Evolutionary conservation across 805 yeast genomes (phyloP), one percentile per base, ranked within the genome.

Genomic region (Trichomonascus vanleenenianus): DNA sequence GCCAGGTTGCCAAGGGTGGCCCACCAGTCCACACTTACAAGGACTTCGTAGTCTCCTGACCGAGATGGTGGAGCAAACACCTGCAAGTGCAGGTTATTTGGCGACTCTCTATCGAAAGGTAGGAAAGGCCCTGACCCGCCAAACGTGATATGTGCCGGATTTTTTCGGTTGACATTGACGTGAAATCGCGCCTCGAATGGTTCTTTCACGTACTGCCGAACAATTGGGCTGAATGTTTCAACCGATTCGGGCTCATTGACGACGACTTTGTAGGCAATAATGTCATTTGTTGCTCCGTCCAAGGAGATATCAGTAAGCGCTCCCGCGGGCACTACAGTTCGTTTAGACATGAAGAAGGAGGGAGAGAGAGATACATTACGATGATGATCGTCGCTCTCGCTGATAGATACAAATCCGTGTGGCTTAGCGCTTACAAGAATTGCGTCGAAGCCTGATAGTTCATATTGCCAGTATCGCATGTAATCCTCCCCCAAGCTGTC

Each of bases 1-100:
- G 85, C 81, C 40, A 89, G 63, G 51, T 83, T 70, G 46, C 80
- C 82, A 48, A 89, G 62, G 33, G 91, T 81, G 27, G 73, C 69
- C 39, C 74, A 54, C 58, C 78, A 62, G 60, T 84, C 83, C 12
- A 85, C 51, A 3, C 46, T 39, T n/a, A 45, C 34, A 20, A 20
- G 5, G 2, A 39, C 39, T 7, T 20, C 25, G 31, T 12, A 32
- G 33, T 42, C 39, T 12, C 27, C 34, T 34, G 30, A 19, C 20
- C n/a, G n/a, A 10, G 35, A 18, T 2, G 46, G 45, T 8, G 47
- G 47, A 16, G 49, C 15, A 39, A 46, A 39, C 11, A 52, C 42
- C 45, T 52, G 48, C 10, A 52, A 16, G 16, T 44, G 48, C 9
- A 49, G 39, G 18, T 35, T 41, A 34, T 40, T 30, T 12, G 34